Conservation (phyloP, 306 rosid genomes). For the Quercus suber region DNA sequence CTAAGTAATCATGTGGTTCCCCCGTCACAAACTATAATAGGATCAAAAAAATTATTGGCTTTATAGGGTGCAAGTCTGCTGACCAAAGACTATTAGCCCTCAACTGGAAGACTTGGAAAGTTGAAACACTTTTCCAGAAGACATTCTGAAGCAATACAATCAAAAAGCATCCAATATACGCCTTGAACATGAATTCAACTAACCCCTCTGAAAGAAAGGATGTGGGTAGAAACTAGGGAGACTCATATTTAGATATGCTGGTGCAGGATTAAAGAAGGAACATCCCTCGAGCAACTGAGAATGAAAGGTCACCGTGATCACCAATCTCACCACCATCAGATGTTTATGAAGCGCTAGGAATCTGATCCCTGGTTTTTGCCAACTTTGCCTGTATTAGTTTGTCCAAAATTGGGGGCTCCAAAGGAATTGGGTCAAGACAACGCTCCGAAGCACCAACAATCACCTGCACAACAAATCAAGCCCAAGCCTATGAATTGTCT, state of each 20-base stretch:
- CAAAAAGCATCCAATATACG: not conserved
- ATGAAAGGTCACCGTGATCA: not conserved
- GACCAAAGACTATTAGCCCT: not conserved
- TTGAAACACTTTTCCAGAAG: not conserved
- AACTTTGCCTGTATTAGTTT: conserved; percentile 78
- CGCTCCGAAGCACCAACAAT: conserved; percentile 89
- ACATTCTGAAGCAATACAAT: not conserved
- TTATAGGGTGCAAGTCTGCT: not conserved
- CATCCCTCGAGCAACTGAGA: not conserved
- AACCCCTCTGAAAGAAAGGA: not conserved
- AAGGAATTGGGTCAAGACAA: conserved; percentile 81
- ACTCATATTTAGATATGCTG: not conserved
- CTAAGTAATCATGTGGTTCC: not conserved
- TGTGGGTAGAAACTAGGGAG: not conserved
- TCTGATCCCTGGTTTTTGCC: conserved; percentile 57
- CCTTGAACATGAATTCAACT: not conserved
- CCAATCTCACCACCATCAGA: conserved; percentile 12
- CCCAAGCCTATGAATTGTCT: not conserved
- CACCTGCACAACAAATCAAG: conserved; percentile 49
- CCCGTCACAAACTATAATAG: not conserved
- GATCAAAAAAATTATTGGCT: not conserved
- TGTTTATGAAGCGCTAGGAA: conserved; percentile 37
- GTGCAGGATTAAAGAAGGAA: not conserved
- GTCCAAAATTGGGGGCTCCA: conserved; percentile 87
- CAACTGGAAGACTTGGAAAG: not conserved